Percentiles rank a stretch among this genome's conserved stretches.
Evolutionary conservation across 148 eudicot genomes (phyloP).

Genomic region (Salicornia ramosissima): DNA sequence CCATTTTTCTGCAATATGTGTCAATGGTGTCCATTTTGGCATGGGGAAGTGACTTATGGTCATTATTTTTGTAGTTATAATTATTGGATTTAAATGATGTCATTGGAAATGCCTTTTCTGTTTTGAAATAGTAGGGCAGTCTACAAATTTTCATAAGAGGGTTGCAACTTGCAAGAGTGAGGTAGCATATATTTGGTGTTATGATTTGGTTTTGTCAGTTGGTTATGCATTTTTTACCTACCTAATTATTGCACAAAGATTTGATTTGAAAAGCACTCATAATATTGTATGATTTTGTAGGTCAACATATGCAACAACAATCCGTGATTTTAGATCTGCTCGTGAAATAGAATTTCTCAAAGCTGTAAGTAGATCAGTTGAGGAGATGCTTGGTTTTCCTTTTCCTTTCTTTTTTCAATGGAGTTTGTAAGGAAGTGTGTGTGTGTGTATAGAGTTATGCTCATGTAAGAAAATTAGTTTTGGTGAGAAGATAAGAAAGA

Average conservation of each 20-base stretch:
- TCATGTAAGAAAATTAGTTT: no score
- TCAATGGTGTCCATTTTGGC: not conserved
- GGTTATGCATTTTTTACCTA: constrained; percentile 1
- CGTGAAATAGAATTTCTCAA: constrained; percentile 92
- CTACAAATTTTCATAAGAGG: not conserved
- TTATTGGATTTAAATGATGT: not conserved
- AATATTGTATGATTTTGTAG: constrained; percentile 34
- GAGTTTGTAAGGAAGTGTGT: not conserved
- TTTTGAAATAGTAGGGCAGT: not conserved
- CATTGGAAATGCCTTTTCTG: not conserved
- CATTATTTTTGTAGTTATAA: no score
- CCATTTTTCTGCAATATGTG: not conserved
- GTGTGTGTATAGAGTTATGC: no score
- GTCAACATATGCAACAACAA: constrained; percentile 91
- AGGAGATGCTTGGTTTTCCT: not conserved
- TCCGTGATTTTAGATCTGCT: constrained; percentile 81
- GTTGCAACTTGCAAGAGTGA: not conserved
- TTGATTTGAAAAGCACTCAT: not conserved
- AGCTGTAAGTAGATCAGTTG: constrained; percentile 50
- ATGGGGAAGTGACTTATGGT: no score
- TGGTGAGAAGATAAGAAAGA: no score
- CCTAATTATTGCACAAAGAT: not conserved
- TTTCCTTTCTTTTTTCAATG: not conserved
- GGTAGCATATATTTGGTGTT: not conserved
- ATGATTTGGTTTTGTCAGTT: not conserved